A percentile compares a stretch with the other conserved stretches of the same genome.
These are phyloP conservation scores for Cyberlindnera samutprakarnensis DNA, from an alignment of 805 yeast genomes.

Conservation along the genomic window DNA sequence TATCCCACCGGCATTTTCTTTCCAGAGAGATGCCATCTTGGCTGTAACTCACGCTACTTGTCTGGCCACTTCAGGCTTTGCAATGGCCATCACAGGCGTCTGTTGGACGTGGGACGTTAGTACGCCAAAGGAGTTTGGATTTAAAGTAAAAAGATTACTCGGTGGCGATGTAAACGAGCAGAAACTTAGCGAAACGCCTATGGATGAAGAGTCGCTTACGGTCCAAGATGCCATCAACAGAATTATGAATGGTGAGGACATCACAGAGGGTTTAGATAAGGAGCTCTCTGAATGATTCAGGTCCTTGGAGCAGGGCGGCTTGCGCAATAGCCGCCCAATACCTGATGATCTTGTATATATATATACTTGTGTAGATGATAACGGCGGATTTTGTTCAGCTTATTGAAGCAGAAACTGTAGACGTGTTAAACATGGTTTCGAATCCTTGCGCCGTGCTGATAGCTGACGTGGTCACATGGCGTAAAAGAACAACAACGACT, in stretches of 20 bases:
- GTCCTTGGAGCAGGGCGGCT: too few species aligned
- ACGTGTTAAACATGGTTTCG: too few species aligned
- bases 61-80: constrained; percentile 61
- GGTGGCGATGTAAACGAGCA: constrained; percentile 63
- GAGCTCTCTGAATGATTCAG: too few species aligned
- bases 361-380: too few species aligned
- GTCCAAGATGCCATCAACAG: constrained; percentile 50
- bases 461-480: too few species aligned
- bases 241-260: constrained; percentile 36
- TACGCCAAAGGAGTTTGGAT: constrained; percentile 60
- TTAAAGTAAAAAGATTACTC: constrained; percentile 50
- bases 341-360: too few species aligned
- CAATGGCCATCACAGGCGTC: constrained; percentile 66
- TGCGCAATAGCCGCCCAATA: too few species aligned
- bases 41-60: constrained; percentile 80
- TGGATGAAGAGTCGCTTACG: constrained; percentile 53
- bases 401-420: too few species aligned
- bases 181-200: constrained; percentile 33
- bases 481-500: too few species aligned
- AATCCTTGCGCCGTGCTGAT: too few species aligned
- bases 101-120: constrained; percentile 79
- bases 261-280: constrained; percentile 7
- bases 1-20: constrained; percentile 74
- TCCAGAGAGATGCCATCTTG: constrained; percentile 74
- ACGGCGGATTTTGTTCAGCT: too few species aligned